phyloP scores from a whole-genome alignment of 108 stramenopile genomes.

The Cyclostephanos tholiformis region DNA sequence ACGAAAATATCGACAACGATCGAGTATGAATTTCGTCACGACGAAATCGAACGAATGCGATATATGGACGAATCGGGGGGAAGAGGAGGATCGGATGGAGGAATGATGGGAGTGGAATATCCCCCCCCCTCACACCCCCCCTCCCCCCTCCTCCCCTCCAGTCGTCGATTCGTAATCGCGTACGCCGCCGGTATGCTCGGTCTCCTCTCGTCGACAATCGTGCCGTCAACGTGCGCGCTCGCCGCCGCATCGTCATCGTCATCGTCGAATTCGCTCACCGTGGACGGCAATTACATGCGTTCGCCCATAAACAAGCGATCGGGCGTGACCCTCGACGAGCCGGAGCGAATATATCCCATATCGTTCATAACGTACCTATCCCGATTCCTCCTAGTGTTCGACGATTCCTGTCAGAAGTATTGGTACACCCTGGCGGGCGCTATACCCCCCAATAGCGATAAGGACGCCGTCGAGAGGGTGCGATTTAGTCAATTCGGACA shows the following conservation, averaged over 20 bases:
- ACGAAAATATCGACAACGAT: no score
- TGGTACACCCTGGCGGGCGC: slow-evolving; percentile 71
- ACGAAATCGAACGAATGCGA: no score
- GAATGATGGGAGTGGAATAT: no score
- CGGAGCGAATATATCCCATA: slow-evolving; percentile 77
- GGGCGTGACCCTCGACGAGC: slow-evolving; percentile 77
- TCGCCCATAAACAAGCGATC: slow-evolving; percentile 84
- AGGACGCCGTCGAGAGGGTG: slow-evolving; percentile 57
- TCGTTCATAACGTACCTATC: slow-evolving; percentile 81
- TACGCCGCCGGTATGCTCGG: no score
- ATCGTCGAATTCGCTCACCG: background rate
- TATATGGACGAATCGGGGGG: no score
- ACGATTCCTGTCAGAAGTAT: slow-evolving; percentile 77
- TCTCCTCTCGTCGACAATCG: no score
- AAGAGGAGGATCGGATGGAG: no score
- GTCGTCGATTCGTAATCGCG: no score
- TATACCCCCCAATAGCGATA: slow-evolving; percentile 57
- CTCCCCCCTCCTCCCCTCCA: no score
- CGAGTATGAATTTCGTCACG: no score
- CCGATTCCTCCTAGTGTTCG: slow-evolving; percentile 76
- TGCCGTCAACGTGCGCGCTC: no score
- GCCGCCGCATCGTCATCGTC: background rate
- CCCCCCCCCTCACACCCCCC: no score
- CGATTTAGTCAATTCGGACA: slow-evolving; percentile 75
- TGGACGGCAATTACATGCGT: slow-evolving; percentile 18